Base-by-base conservation (phyloP, 257 asterid species). In the Lantana camara region DNA sequence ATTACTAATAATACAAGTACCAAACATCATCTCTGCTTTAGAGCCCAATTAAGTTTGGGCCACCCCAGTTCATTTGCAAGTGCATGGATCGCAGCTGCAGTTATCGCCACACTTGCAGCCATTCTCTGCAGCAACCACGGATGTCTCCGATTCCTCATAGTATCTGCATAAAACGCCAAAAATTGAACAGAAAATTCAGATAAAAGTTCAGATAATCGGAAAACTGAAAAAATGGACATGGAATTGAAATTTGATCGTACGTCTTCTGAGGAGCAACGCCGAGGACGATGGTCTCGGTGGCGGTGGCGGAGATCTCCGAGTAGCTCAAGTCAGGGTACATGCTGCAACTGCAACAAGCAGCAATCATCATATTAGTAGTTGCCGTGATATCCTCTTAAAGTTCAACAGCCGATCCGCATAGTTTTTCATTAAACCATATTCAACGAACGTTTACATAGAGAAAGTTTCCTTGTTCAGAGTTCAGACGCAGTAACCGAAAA, bases 51-150 rank as follows among this genome's bases (percentile, higher is more conserved):
- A 35, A 1, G 1, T 22, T 15, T 17, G 6, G 44, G 32, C 11
- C 53, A 2, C 34, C 29, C 68, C 46, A 35, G n/a, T 66, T 89
- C 91, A 87, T 53, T 89, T 85, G 87, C 98, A 92, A 27, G 0
- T 89, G 88, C 98, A 92, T 1, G 97, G 95, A 40, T 83, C 16
- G 82, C 98, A 92, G 54, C 57, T 82, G 95, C 98, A 92, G 88
- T 80, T 75, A 14, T 73, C 24, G 19, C 95, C 97, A 46, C 98
- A 92, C 82, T 89, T 85, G 96, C 98, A 92, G 7, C 96, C 96
- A 17, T 83, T 81, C 78, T 86, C 96, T 1, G 70, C 73, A 22
- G 52, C 82, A 7, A 71, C 86, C 64, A 64, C 51, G 7, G n/a
- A 84, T 9, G 72, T 41, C 86, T 74, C 81, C 8, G 76, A 63